These are phyloP conservation scores for Nematocida sp. DNA, from an alignment of 371 early-diverging fungal species.

Conservation along the genomic window DNA sequence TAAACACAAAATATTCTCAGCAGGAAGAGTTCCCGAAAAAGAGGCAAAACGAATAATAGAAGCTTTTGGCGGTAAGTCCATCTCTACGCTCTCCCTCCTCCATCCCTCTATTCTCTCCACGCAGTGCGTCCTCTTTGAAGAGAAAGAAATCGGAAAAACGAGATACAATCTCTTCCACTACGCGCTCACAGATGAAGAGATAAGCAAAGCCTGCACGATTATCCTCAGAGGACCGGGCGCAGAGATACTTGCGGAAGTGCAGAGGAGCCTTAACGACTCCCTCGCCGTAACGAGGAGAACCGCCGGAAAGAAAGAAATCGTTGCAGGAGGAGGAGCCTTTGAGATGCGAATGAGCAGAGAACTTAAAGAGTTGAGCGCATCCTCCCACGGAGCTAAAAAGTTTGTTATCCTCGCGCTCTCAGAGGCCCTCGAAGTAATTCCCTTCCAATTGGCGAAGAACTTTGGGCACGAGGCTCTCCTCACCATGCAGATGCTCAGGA, in stretches of 20 bases:
- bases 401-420: conserved; percentile 88
- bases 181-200: conserved; percentile 74
- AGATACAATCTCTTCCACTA: conserved; percentile 92
- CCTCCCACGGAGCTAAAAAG: conserved; percentile 87
- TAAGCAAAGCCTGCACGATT: conserved; percentile 76
- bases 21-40: conserved; percentile 87
- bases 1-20: conserved; percentile 94
- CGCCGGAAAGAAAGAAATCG: conserved; percentile 70
- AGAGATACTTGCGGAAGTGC: conserved; percentile 98
- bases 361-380: conserved; percentile 79
- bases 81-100: conserved; percentile 74
- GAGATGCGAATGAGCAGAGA: conserved; percentile 89
- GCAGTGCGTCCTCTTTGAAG: conserved; percentile 84
- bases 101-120: conserved; percentile 69
- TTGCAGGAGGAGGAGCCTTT: conserved; percentile 85
- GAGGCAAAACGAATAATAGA: conserved; percentile 84
- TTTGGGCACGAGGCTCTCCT: conserved; percentile 98
- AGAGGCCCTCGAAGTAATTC: conserved; percentile 94
- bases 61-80: conserved; percentile 87
- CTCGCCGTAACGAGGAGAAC: conserved; percentile 81
- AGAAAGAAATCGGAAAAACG: conserved; percentile 89
- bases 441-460: conserved; percentile 93
- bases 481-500: conserved; percentile 87
- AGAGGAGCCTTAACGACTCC: conserved; percentile 93
- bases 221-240: conserved; percentile 95